These are phyloP conservation scores for Colletotrichum sp. DNA, from an alignment of 2,329 filamentous ascomycete species.

Conservation along the genomic window DNA sequence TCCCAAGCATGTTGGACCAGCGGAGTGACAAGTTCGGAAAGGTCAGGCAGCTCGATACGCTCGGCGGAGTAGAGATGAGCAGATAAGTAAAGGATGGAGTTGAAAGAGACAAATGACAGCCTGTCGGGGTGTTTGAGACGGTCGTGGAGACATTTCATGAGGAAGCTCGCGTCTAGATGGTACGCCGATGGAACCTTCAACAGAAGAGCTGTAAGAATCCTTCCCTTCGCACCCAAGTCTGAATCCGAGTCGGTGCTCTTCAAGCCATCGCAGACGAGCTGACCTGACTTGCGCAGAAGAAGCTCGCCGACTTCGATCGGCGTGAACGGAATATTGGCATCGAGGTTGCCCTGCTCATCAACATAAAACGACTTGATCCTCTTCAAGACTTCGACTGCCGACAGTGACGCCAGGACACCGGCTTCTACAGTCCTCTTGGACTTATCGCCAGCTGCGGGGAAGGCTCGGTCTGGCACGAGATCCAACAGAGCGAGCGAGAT, in stretches of 20 bases:
- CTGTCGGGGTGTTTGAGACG: conserved; percentile 43
- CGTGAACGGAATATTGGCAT: conserved; percentile 65
- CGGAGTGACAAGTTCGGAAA: conserved; percentile 68
- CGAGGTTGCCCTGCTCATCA: conserved; percentile 72
- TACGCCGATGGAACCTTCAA: conserved; percentile 54
- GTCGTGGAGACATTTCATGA: conserved; percentile 57
- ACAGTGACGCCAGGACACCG: conserved; percentile 33
- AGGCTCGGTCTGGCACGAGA: conserved; percentile 69
- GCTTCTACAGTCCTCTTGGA: conserved; percentile 27
- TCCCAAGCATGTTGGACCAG: conserved; percentile 79
- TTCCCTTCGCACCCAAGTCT: conserved; percentile 62
- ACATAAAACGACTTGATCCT: conserved; percentile 72
- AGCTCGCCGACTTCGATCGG: conserved; percentile 63
- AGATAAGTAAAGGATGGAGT: conserved; percentile 62
- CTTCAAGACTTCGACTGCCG: conserved; percentile 60
- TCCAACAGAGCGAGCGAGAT: conserved; percentile 65
- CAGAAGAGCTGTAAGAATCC: conserved; percentile 63
- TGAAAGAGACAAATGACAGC: conserved; percentile 60
- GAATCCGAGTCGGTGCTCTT: conserved; percentile 42
- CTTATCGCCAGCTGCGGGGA: conserved; percentile 40
- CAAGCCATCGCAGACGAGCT: conserved; percentile 54
- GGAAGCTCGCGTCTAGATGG: conserved; percentile 46
- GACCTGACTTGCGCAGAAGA: conserved; percentile 65
- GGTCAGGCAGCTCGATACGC: conserved; percentile 55
- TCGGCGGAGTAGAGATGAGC: conserved; percentile 61